Conservation (phyloP, 2,329 filamentous ascomycete genomes). For the Xylaria multiplex region DNA sequence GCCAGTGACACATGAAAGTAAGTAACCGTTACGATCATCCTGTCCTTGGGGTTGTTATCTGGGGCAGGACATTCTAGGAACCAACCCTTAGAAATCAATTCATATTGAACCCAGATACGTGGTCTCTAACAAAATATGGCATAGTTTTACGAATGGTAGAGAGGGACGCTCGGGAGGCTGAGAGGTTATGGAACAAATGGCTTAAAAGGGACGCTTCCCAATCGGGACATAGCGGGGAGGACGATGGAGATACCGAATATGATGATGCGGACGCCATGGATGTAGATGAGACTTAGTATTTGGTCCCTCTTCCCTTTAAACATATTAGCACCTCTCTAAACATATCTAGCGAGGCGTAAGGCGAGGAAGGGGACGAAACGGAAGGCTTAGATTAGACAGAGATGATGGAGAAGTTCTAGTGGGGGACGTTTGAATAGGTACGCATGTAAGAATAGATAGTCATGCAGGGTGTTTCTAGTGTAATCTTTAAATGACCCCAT, state of each 20-base stretch:
- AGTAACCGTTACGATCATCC: background rate
- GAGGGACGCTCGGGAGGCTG: background rate
- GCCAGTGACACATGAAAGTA: slow-evolving; percentile 13
- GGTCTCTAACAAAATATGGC: background rate
- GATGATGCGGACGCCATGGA: too few species aligned
- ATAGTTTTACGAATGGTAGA: background rate
- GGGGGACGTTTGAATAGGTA: background rate
- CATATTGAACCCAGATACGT: background rate
- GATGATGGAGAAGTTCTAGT: background rate
- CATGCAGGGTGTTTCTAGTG: background rate
- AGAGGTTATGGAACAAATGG: background rate
- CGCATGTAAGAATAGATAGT: background rate
- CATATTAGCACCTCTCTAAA: background rate
- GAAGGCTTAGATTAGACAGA: too few species aligned
- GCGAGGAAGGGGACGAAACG: background rate
- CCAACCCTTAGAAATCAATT: background rate
- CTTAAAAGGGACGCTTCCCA: too few species aligned
- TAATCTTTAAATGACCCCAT: background rate
- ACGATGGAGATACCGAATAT: too few species aligned
- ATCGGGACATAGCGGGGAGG: too few species aligned
- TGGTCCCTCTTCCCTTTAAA: too few species aligned
- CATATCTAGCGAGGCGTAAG: background rate
- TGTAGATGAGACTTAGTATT: too few species aligned
- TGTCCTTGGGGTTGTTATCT: background rate
- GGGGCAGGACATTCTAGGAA: background rate